phyloP scores from a whole-genome alignment of 306 rosid genomes.

The Mimosa bimucronata region DNA sequence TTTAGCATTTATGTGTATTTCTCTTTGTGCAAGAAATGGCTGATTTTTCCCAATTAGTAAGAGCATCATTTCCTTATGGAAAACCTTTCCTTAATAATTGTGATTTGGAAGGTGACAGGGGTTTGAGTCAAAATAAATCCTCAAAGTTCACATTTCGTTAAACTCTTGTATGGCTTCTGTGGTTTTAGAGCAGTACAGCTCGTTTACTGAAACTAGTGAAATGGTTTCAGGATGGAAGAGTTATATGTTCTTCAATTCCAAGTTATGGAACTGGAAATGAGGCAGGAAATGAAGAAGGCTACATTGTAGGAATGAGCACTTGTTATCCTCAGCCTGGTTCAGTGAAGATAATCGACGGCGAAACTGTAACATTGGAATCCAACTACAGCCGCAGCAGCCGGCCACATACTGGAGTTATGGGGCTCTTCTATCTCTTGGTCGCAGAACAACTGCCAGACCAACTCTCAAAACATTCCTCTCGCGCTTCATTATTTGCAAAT shows the following conservation, averaged over 20 bases:
- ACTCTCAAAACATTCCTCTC: slow-evolving; percentile 27
- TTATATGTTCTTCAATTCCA: slow-evolving; percentile 70
- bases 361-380: slow-evolving; percentile 56
- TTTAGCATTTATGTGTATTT: not conserved
- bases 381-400: slow-evolving; percentile 44
- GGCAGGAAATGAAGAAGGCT: slow-evolving; percentile 70
- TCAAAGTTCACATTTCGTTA: not conserved
- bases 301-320: slow-evolving; percentile 82
- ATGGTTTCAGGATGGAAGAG: slow-evolving; percentile 63
- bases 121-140: not conserved
- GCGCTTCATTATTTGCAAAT: slow-evolving; percentile 26
- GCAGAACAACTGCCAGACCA: slow-evolving; percentile 60
- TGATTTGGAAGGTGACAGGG: not conserved
- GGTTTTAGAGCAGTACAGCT: not conserved
- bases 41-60: slow-evolving; percentile 9
- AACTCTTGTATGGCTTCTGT: not conserved
- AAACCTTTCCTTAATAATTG: not conserved
- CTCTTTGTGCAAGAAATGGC: slow-evolving; percentile 34
- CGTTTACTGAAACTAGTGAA: slow-evolving; percentile 5
- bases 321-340: slow-evolving; percentile 76
- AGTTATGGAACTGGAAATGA: slow-evolving; percentile 67
- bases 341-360: slow-evolving; percentile 60
- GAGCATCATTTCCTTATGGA: not conserved
- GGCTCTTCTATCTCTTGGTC: slow-evolving; percentile 61
- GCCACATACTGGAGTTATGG: slow-evolving; percentile 78